Percentiles rank a stretch among this genome's conserved stretches.
Evolutionary conservation across 768 basidiomycete species (phyloP).

Genomic region (Terana coerulea): DNA sequence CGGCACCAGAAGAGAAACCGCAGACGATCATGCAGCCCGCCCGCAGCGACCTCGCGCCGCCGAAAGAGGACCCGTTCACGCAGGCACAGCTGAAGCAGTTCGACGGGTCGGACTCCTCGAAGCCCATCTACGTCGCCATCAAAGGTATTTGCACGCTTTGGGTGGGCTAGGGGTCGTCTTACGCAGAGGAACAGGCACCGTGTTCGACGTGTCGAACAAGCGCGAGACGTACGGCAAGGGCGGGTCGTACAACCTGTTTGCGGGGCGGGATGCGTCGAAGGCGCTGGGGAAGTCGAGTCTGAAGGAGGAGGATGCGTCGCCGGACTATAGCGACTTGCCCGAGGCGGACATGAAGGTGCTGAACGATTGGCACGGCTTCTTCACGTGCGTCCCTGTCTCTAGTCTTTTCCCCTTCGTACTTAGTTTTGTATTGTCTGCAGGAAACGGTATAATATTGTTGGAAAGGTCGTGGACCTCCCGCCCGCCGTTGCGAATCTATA

Average conservation of each 20-base stretch:
- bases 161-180: neutral
- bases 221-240: slow-evolving; percentile 87
- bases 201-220: slow-evolving; percentile 89
- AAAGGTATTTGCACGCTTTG: slow-evolving; percentile 53
- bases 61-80: slow-evolving; percentile 78
- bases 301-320: slow-evolving; percentile 78
- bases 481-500: slow-evolving; percentile 21
- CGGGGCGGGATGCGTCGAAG: slow-evolving; percentile 89
- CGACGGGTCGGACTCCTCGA: slow-evolving; percentile 60
- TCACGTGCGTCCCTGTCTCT: slow-evolving; percentile 55
- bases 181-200: slow-evolving; percentile 49
- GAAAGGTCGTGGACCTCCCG: slow-evolving; percentile 60
- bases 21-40: slow-evolving; percentile 75
- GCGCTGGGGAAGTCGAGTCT: slow-evolving; percentile 89
- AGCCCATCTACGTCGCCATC: slow-evolving; percentile 89
- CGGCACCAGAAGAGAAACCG: slow-evolving; percentile 28
- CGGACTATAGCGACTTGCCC: slow-evolving; percentile 77
- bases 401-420: neutral
- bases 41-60: slow-evolving; percentile 55
- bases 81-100: slow-evolving; percentile 61
- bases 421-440: slow-evolving; percentile 32
- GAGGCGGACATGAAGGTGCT: slow-evolving; percentile 75
- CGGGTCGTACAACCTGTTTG: slow-evolving; percentile 77
- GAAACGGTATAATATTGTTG: slow-evolving; percentile 87
- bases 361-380: slow-evolving; percentile 88